Evolutionary conservation across 1,284 basidiomycete genomes (phyloP).

Genomic region (Ganoderma lucidum): DNA sequence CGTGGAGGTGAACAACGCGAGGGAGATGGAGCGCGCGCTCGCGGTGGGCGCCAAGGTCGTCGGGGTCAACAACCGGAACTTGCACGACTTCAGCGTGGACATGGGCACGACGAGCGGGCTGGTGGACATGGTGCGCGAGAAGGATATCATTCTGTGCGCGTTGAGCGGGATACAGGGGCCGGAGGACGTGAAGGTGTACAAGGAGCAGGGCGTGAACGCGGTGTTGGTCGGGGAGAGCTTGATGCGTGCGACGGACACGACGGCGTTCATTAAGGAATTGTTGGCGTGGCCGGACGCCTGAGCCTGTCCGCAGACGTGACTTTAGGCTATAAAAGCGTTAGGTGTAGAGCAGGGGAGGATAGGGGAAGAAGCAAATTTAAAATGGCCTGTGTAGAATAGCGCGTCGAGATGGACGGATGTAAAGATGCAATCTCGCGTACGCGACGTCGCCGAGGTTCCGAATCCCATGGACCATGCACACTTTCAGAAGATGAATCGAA

Average conservation of each 20-base stretch:
- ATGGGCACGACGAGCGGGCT: constrained; percentile 93
- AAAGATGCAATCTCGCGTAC: constrained; percentile 4
- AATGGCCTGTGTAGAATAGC: neutral
- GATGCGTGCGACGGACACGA: constrained; percentile 89
- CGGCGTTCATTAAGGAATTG: constrained; percentile 82
- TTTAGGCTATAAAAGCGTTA: neutral
- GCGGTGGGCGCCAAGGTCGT: constrained; percentile 89
- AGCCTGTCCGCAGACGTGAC: neutral
- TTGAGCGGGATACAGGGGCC: constrained; percentile 88
- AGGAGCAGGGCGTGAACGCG: constrained; percentile 85
- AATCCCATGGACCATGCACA: neutral
- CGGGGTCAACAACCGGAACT: constrained; percentile 97
- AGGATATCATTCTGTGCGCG: constrained; percentile 87
- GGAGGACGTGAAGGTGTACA: constrained; percentile 84
- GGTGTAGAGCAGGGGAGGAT: neutral
- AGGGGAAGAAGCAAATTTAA: neutral
- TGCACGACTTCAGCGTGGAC: constrained; percentile 96
- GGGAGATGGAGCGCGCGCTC: constrained; percentile 89
- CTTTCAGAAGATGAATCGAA: neutral
- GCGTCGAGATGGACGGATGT: neutral
- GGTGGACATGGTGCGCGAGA: constrained; percentile 81
- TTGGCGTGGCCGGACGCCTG: constrained; percentile 58
- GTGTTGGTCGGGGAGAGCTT: constrained; percentile 94
- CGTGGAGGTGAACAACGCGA: constrained; percentile 95
- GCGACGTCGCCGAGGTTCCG: neutral